Evolutionary conservation across 768 basidiomycete species (phyloP), one percentile per base, ranked within the genome.

Genomic region (Myochromella boudieri): DNA sequence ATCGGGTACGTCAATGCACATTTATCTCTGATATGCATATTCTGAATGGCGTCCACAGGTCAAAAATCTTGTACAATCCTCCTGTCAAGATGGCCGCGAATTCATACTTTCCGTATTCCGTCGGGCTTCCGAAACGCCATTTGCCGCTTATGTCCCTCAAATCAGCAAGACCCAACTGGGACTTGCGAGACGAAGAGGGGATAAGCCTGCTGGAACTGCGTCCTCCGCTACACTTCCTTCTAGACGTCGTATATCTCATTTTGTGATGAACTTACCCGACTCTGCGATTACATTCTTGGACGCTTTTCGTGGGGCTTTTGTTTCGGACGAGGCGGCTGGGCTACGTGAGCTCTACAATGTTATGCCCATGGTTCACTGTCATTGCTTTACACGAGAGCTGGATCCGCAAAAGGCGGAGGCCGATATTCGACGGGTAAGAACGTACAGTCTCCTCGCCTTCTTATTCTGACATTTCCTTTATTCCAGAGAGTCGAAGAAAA

Each of bases 211-310:
- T 21, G 10, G 18, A 34, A 20, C 34, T 15, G n/a, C 42, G 21
- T 8, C 10, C 29, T 22, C 27, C 1, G 12, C 37, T 15, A 17
- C 21, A n/a, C 43, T 17, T 15, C 49, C 64, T 6, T 62, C 71
- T 28, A 80, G 87, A 48, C 71, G 65, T 45, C 68, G 76, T 34
- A 82, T 97, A 53, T 69, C 81, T 10, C 95, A 97, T 62, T 94
- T 91, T 60, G 87, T 97, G n/a, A 95, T 99, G 94, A 99, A 99
- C 65, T 75, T 99, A 15, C 97, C 97, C 2, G 93, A 91, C 55
- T 85, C 87, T 20, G 97, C 95, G 0, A 82, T 97, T 44, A 74
- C 80, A 27, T 97, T 98, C 68, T 74, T 99, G 42, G 88, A 89
- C 59, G 90, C 91, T 1, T 97, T 91, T 71, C 78, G 80, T 3